A percentile compares a stretch with the other conserved stretches of the same genome.
Evolutionary conservation across 768 basidiomycete species (phyloP).

Genomic region (Asterophora lycoperdoides): DNA sequence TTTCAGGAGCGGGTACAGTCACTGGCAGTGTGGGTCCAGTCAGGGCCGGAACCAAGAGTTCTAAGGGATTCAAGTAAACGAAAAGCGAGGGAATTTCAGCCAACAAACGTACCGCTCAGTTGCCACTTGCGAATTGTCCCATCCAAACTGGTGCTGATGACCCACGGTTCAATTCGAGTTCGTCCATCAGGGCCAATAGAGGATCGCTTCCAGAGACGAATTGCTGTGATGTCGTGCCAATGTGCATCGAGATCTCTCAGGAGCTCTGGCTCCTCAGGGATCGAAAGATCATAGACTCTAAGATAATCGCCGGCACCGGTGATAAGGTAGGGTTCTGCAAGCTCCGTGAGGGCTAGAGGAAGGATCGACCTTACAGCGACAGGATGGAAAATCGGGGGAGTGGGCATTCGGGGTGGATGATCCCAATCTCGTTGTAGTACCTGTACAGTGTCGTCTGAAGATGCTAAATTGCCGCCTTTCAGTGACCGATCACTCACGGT

Average conservation of each 20-base stretch:
- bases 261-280: slow-evolving; percentile 61
- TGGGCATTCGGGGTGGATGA: slow-evolving; percentile 29
- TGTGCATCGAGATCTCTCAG: slow-evolving; percentile 80
- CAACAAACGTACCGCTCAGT: slow-evolving; percentile 49
- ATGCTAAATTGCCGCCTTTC: slow-evolving; percentile 48
- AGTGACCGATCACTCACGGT: not conserved
- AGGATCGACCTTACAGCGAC: slow-evolving; percentile 70
- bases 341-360: slow-evolving; percentile 56
- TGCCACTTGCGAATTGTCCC: slow-evolving; percentile 85
- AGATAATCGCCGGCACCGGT: slow-evolving; percentile 85
- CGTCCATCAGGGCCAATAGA: slow-evolving; percentile 39
- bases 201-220: slow-evolving; percentile 67
- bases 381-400: slow-evolving; percentile 55
- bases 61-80: slow-evolving; percentile 21
- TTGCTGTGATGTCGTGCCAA: slow-evolving; percentile 80
- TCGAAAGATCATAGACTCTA: slow-evolving; percentile 73
- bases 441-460: slow-evolving; percentile 82
- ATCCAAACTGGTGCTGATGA: slow-evolving; percentile 82
- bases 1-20: slow-evolving; percentile 7
- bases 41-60: slow-evolving; percentile 35
- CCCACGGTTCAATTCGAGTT: slow-evolving; percentile 67
- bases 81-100: not conserved
- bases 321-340: slow-evolving; percentile 71
- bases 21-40: slow-evolving; percentile 11
- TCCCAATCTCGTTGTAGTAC: slow-evolving; percentile 44